Evolutionary conservation across 305 asterid species (phyloP), one percentile per base, ranked within the genome.

Genomic region (Salvia sclarea): DNA sequence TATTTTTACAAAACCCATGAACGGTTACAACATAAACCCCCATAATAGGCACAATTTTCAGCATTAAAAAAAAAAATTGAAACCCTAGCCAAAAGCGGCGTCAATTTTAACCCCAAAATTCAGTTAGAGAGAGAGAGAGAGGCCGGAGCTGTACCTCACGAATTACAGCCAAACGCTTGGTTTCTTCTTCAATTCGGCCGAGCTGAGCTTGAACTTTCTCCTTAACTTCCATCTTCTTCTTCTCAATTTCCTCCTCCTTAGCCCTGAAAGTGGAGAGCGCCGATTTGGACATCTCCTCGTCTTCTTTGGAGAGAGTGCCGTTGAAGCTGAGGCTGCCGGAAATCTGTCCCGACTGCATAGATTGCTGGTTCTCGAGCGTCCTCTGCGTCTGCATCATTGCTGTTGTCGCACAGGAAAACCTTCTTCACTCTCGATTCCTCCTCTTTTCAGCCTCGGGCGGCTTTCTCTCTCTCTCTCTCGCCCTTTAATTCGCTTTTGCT

Each of bases 111-210:
- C 0, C 18, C 12, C 45, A 8, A 17, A 63, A 41, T 24, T 16
- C 17, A 7, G n/a, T 18, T 61, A 17, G 35, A 55, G 64, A 57
- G 66, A 22, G 10, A 21, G 41, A 8, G n/a, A 9, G 59, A n/a
- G n/a, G n/a, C n/a, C n/a, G n/a, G n/a, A n/a, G n/a, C n/a, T n/a
- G 14, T 25, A 93, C 98, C 97, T 93, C 97, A 21, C 96, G 97
- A 44, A 93, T 91, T 25, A 64, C 76, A 55, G 98, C 92, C 76
- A 93, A 74, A 21, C 97, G 97, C 75, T 74, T 82, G 43, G 96
- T 90, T 81, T 93, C 98, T 70, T 90, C 97, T 78, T 93, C 98
- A 68, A 93, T 90, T 40, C 98, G 97, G 38, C 97, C 97, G 41
- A 93, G 73, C 86, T 93, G 98, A 0, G 91, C 92, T 70, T 86